phyloP scores from a whole-genome alignment of 179 eudicot species.

The Carnegiea gigantea region DNA sequence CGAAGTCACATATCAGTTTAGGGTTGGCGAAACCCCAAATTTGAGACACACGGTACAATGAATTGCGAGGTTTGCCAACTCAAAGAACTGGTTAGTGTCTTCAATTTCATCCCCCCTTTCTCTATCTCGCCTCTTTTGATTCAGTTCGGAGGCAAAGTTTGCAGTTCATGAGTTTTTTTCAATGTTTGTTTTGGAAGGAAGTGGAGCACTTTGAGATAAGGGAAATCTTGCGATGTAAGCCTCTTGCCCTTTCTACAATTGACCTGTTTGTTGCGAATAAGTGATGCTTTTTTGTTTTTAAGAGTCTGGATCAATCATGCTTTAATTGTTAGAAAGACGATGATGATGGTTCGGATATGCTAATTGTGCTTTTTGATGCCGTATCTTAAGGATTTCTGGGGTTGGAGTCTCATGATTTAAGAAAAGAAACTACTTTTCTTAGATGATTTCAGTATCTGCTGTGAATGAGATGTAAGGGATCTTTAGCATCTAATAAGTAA shows the following conservation, averaged over 20 bases:
- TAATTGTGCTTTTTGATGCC: neutral
- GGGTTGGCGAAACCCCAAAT: neutral
- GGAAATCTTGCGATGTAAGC: conserved; percentile 90
- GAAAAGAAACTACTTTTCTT: neutral
- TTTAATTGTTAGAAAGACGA: neutral
- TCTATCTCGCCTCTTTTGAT: neutral
- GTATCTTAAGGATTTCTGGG: no score
- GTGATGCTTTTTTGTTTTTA: neutral
- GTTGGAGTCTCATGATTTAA: neutral
- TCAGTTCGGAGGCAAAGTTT: neutral
- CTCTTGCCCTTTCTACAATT: neutral
- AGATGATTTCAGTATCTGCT: neutral
- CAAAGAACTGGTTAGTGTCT: conserved; percentile 71
- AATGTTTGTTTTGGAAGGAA: conserved; percentile 41
- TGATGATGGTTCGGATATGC: no score
- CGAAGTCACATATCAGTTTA: neutral
- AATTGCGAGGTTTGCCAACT: conserved; percentile 97
- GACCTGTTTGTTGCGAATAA: neutral
- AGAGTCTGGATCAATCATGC: neutral
- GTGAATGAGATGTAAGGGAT: neutral
- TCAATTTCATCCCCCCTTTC: neutral
- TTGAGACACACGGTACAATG: conserved; percentile 35
- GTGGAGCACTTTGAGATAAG: conserved; percentile 90
- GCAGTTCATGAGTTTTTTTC: neutral
- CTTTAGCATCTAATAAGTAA: neutral